phyloP scores from a whole-genome alignment of 2,329 filamentous ascomycete species.

The Fusarium verrucosum region DNA sequence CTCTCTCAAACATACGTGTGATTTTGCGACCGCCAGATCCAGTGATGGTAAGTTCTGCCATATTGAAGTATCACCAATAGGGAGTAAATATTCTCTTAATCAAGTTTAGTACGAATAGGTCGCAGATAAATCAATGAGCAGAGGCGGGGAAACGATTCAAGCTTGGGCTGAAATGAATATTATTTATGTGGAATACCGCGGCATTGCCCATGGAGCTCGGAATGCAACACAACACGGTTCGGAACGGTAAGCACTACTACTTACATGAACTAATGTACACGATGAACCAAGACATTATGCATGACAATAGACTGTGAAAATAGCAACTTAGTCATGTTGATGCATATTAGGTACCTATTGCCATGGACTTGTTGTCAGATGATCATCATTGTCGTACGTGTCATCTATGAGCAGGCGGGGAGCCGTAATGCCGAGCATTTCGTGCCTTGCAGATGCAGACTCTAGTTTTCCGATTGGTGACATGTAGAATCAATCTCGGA shows the following conservation, averaged over 20 bases:
- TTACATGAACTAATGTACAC: not conserved
- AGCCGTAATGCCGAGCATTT: not conserved
- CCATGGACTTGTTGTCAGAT: not conserved
- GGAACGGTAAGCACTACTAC: not conserved
- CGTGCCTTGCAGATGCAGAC: not conserved
- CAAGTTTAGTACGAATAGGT: too few species aligned
- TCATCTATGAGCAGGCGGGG: too few species aligned
- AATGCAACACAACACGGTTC: not conserved
- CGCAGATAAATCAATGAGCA: too few species aligned
- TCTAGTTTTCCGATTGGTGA: not conserved
- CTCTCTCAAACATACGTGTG: not conserved
- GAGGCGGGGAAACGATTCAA: too few species aligned
- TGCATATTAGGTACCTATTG: not conserved
- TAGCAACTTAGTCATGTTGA: not conserved
- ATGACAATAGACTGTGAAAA: not conserved
- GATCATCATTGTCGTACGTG: not conserved
- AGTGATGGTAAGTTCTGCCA: constrained; percentile 6
- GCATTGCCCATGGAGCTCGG: not conserved
- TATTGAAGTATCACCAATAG: not conserved
- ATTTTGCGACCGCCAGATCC: constrained; percentile 10
- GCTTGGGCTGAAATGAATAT: too few species aligned
- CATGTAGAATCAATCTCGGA: not conserved
- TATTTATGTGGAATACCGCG: not conserved
- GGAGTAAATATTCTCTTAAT: not conserved
- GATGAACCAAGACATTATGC: not conserved